Evolutionary conservation across 1,284 basidiomycete genomes (phyloP).

Genomic region (Melampsora occidentalis): DNA sequence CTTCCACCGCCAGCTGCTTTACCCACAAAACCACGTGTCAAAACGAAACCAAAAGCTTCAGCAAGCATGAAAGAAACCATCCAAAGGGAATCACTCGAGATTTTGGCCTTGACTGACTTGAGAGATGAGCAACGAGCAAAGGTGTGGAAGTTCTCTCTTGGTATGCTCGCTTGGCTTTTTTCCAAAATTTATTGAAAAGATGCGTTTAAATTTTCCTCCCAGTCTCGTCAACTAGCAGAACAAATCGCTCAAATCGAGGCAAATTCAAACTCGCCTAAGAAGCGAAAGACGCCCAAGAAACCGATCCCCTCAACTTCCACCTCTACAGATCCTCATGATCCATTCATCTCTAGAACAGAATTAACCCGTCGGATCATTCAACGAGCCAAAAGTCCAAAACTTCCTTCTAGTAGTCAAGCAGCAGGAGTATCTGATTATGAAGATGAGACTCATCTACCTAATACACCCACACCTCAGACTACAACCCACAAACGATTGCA

Average conservation of each 20-base stretch:
- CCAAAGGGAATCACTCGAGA: slow-evolving; percentile 39
- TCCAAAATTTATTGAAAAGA: neutral
- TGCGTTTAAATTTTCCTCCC: neutral
- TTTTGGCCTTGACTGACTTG: slow-evolving; percentile 39
- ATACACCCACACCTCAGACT: slow-evolving; percentile 38
- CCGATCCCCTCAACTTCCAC: slow-evolving; percentile 20
- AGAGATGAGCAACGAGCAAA: slow-evolving; percentile 36
- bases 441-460: slow-evolving; percentile 25
- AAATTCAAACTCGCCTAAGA: slow-evolving; percentile 17
- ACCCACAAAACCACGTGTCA: neutral
- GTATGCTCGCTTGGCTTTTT: neutral
- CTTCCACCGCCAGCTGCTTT: neutral
- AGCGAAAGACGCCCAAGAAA: slow-evolving; percentile 29
- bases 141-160: slow-evolving; percentile 4
- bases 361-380: slow-evolving; percentile 28
- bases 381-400: slow-evolving; percentile 32
- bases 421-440: slow-evolving; percentile 10
- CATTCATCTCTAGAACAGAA: slow-evolving; percentile 36
- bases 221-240: slow-evolving; percentile 37
- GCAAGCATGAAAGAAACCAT: slow-evolving; percentile 26
- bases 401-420: slow-evolving; percentile 13
- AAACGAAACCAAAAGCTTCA: neutral
- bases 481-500: slow-evolving; percentile 17
- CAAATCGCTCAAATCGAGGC: slow-evolving; percentile 24
- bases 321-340: slow-evolving; percentile 21